Conservation (phyloP, 129 eudicot genomes). For the Sambucus nigra region DNA sequence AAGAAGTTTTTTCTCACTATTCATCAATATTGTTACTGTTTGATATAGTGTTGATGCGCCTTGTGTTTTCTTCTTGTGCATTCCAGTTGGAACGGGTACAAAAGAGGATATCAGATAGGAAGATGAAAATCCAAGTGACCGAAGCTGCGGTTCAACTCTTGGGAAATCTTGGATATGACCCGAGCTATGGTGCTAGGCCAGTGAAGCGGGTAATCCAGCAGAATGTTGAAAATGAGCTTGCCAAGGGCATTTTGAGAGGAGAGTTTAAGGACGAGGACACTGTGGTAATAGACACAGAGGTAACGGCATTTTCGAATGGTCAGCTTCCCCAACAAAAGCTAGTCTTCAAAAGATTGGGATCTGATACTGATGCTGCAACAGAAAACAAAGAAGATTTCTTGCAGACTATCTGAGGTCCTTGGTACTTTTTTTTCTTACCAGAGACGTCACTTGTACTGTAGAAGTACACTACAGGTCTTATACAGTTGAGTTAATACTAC, state of each 20-base stretch:
- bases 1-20: neutral
- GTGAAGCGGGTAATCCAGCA: conserved; percentile 97
- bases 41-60: neutral
- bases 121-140: conserved; percentile 58
- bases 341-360: conserved; percentile 35
- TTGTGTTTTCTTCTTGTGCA: conserved; percentile 4
- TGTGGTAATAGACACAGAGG: conserved; percentile 71
- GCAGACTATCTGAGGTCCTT: conserved; percentile 17
- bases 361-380: conserved; percentile 23
- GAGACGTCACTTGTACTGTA: too few relatives aligned
- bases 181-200: conserved; percentile 94
- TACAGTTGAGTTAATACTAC: neutral
- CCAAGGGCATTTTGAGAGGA: conserved; percentile 90
- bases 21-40: neutral
- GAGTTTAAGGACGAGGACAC: conserved; percentile 88
- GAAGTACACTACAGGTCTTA: neutral
- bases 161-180: conserved; percentile 87
- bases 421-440: too few relatives aligned
- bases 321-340: conserved; percentile 96
- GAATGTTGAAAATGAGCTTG: conserved; percentile 84
- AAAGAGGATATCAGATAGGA: conserved; percentile 73
- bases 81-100: conserved; percentile 74
- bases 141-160: conserved; percentile 70
- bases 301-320: conserved; percentile 70
- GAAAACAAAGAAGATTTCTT: conserved; percentile 38